These are phyloP conservation scores for Candolleomyces aberdarensis DNA, from an alignment of 768 basidiomycete species.

Conservation along the genomic window DNA sequence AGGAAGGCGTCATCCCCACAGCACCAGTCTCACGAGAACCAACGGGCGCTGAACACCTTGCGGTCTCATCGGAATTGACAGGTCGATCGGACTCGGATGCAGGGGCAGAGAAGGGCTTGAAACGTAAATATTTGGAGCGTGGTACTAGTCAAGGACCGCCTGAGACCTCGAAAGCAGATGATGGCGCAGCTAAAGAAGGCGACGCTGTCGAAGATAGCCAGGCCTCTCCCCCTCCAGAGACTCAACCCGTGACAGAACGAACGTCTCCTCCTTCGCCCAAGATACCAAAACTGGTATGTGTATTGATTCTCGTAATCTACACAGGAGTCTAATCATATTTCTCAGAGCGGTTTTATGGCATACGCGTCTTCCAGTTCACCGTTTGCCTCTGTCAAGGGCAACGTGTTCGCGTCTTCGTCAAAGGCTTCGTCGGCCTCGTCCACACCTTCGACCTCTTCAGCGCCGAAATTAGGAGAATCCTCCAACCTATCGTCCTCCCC, in stretches of 20 bases:
- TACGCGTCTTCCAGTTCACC: slow-evolving; percentile 75
- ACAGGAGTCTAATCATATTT: slow-evolving; percentile 7
- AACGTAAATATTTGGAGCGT: slow-evolving; percentile 68
- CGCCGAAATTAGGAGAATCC: slow-evolving; percentile 14
- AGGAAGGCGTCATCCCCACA: too few relatives aligned
- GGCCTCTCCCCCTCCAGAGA: slow-evolving; percentile 66
- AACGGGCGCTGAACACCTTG: slow-evolving; percentile 6
- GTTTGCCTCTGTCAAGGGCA: slow-evolving; percentile 70
- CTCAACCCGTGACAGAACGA: slow-evolving; percentile 27
- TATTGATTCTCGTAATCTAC: slow-evolving; percentile 1
- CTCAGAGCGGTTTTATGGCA: slow-evolving; percentile 72
- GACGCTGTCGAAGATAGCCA: slow-evolving; percentile 60
- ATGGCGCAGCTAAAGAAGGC: slow-evolving; percentile 50
- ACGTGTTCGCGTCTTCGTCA: slow-evolving; percentile 42
- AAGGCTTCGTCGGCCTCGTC: slow-evolving; percentile 20
- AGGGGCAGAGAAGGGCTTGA: slow-evolving; percentile 55
- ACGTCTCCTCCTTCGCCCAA: slow-evolving; percentile 33
- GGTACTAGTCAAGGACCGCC: slow-evolving; percentile 60
- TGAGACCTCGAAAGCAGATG: slow-evolving; percentile 25
- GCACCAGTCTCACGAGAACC: slow-evolving; percentile 7
- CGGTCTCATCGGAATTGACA: slow-evolving; percentile 12
- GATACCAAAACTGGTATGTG: slow-evolving; percentile 42
- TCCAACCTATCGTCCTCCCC: slow-evolving; percentile 12
- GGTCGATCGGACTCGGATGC: slow-evolving; percentile 43
- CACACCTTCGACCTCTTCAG: slow-evolving; percentile 11